Base-by-base conservation (phyloP, 495 filamentous ascomycete species). In the Xylaria sp. region DNA sequence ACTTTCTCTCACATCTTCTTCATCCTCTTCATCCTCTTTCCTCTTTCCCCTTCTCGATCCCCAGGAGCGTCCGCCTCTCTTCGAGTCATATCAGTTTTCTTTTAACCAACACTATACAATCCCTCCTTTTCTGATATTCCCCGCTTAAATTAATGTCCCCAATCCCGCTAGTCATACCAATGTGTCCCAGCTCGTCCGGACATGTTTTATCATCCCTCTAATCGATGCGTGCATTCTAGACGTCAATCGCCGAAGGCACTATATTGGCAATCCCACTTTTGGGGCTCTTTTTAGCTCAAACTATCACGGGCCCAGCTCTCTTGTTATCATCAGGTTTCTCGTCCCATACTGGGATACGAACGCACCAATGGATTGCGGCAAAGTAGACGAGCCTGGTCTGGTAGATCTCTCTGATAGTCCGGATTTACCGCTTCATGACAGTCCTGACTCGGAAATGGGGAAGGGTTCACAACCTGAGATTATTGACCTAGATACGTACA, bases 401-500 rank as follows among this genome's bases (percentile, higher is more conserved):
- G 37, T 19, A 33, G 48, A 43, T 35, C 33, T 31, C 24, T 19
- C 46, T 43, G 35, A 29, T 33, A 24, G n/a, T 3, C 2, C 1
- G 35, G 46, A 40, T 7, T 41, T 67, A 2, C 0, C 24, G 15
- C 1, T 5, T 3, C 0, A 31, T 64, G 24, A 21, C 2, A n/a
- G 4, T 37, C 31, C 44, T 37, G 19, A 7, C 31, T 17, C 15
- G 5, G 21, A 21, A 14, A 53, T 55, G 29, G n/a, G 4, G 35
- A 33, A 55, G 0, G 11, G 55, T 2, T 12, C n/a, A 37, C 26
- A 59, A 43, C 48, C 44, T 17, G 41, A 58, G 21, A 2, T 65
- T 15, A 65, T 58, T 40, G 50, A 55, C 37, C 48, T 58, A 29
- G 69, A 65, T 11, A 11, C 11, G 17, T 50, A 64, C 19, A 55